Evolutionary conservation across 2,329 filamentous ascomycete species (phyloP).

Genomic region (Coniochaeta prunicola): DNA sequence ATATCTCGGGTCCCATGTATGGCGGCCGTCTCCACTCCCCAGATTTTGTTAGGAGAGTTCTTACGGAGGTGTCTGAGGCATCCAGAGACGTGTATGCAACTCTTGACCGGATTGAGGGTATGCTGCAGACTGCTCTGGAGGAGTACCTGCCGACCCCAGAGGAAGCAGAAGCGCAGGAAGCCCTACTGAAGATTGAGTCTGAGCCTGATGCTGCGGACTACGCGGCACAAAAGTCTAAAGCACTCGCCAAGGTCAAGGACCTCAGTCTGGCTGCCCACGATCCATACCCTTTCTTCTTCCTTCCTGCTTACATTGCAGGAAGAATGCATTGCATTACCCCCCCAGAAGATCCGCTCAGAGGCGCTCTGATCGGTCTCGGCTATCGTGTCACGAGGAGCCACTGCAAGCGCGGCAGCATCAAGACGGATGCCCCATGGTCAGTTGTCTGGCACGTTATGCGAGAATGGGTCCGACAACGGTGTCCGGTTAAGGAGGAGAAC

Average conservation of each 20-base stretch:
- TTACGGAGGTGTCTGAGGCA: conserved; percentile 62
- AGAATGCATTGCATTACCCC: conserved; percentile 75
- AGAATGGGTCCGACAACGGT: conserved; percentile 79
- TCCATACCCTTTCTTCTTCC: conserved; percentile 78
- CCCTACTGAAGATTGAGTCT: not conserved
- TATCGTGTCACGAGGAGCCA: conserved; percentile 83
- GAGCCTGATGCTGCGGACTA: conserved; percentile 23
- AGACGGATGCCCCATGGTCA: conserved; percentile 87
- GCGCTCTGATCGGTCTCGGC: conserved; percentile 72
- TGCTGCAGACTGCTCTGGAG: conserved; percentile 83
- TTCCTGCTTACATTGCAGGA: conserved; percentile 66
- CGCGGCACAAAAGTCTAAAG: conserved; percentile 26
- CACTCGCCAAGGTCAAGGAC: conserved; percentile 16
- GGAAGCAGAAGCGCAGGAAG: conserved; percentile 20
- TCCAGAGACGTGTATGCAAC: conserved; percentile 72
- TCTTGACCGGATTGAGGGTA: conserved; percentile 74
- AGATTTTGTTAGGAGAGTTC: conserved; percentile 71
- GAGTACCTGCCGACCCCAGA: conserved; percentile 42
- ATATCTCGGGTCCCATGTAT: conserved; percentile 92
- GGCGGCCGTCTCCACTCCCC: conserved; percentile 80
- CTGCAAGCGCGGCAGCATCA: conserved; percentile 81
- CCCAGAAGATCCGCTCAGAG: conserved; percentile 69
- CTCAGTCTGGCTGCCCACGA: conserved; percentile 59
- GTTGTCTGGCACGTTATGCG: conserved; percentile 90
- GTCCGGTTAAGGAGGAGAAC: conserved; percentile 66